These are phyloP conservation scores for Spathaspora arborariae DNA, from an alignment of 805 yeast species.

Conservation along the genomic window DNA sequence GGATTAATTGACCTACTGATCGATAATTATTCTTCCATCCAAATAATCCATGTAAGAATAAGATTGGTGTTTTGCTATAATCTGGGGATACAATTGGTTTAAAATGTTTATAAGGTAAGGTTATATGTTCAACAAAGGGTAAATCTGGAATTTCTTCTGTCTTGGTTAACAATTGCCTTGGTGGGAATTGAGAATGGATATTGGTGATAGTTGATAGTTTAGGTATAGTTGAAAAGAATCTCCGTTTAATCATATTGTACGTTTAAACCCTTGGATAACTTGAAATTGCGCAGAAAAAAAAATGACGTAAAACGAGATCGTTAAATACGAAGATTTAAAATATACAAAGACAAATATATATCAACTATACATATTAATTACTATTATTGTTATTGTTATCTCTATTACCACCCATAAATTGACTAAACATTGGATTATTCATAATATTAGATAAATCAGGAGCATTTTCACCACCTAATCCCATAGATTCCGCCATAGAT, in stretches of 20 bases:
- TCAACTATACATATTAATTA: too few relatives aligned
- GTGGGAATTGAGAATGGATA: not conserved
- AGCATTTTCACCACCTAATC: constrained; percentile 56
- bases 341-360: too few relatives aligned
- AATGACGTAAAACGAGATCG: too few relatives aligned
- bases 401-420: constrained; percentile 54
- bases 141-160: constrained; percentile 1
- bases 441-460: constrained; percentile 68
- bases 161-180: not conserved
- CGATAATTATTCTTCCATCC: constrained; percentile 46
- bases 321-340: too few relatives aligned
- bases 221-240: not conserved
- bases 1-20: constrained; percentile 32
- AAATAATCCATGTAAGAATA: constrained; percentile 53
- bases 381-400: not conserved
- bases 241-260: not conserved
- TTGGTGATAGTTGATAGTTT: not conserved
- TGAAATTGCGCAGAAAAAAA: too few relatives aligned
- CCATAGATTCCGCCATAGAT: constrained; percentile 78
- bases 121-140: constrained; percentile 4
- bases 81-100: constrained; percentile 6
- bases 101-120: constrained; percentile 10
- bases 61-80: constrained; percentile 24
- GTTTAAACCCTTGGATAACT: not conserved
- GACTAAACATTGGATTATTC: constrained; percentile 76